A percentile compares a stretch with the other conserved stretches of the same genome.
Evolutionary conservation across 73 alveolate species (phyloP).

Genomic region (Paramecium pentaurelia): DNA sequence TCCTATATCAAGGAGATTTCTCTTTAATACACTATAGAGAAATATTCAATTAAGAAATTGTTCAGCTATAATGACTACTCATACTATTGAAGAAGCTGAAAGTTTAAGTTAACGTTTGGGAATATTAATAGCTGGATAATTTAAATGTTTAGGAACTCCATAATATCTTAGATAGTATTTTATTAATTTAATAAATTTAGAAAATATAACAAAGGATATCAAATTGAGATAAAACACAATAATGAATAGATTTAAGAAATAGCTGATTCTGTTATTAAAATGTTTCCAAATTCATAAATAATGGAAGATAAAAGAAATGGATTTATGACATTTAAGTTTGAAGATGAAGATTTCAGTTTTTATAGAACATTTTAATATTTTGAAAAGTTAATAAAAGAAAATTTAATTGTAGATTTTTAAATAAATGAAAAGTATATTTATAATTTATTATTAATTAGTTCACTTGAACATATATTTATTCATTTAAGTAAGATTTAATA

Average conservation of each 20-base stretch:
- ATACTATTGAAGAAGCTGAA: conserved; percentile 95
- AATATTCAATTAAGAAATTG: conserved; percentile 66
- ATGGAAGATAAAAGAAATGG: conserved; percentile 20
- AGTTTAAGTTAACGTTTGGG: conserved; percentile 83
- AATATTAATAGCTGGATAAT: conserved; percentile 81
- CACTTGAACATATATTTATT: conserved; percentile 15
- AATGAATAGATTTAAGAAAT: not conserved
- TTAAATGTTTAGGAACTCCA: conserved; percentile 76
- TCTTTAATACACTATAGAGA: conserved; percentile 81
- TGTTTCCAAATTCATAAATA: not conserved
- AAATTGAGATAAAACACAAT: conserved; percentile 58
- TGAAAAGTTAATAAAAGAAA: not conserved
- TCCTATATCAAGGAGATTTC: conserved; percentile 84
- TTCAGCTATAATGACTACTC: conserved; percentile 84
- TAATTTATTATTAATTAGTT: not conserved
- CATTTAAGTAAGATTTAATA: not conserved
- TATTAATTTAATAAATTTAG: not conserved
- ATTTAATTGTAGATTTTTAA: not conserved
- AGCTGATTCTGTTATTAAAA: not conserved
- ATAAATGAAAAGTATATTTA: not conserved
- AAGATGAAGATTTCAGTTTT: not conserved
- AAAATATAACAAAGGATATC: conserved; percentile 75
- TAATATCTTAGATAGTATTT: conserved; percentile 48
- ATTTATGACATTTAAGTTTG: not conserved
- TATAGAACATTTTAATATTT: not conserved